Conservation (phyloP, 805 yeast species). For the Kuraishia ogatae region DNA sequence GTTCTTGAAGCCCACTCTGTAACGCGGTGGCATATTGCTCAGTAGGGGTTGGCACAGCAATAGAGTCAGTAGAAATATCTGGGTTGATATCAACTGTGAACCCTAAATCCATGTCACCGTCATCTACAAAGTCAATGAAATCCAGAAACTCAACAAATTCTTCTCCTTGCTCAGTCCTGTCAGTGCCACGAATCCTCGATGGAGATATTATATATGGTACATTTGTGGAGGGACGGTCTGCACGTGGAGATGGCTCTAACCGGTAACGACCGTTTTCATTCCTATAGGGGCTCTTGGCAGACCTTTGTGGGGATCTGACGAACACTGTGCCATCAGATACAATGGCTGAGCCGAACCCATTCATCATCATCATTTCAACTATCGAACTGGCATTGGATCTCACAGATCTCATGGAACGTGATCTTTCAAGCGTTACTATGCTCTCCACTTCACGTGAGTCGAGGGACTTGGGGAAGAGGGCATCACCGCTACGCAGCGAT, state of each 20-base stretch:
- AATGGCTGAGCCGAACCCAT: conserved; percentile 11
- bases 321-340: conserved; percentile 37
- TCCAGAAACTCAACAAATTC: conserved; percentile 37
- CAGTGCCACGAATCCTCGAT: conserved; percentile 22
- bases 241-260: not conserved
- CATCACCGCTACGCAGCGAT: conserved; percentile 38
- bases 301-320: conserved; percentile 16
- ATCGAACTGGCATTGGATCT: conserved; percentile 18
- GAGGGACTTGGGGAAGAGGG: conserved; percentile 63
- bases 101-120: not conserved
- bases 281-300: conserved; percentile 6
- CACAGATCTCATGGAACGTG: conserved; percentile 49
- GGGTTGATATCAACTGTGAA: not conserved
- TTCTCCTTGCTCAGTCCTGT: conserved; percentile 21
- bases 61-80: not conserved
- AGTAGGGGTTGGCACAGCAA: not conserved
- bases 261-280: not conserved
- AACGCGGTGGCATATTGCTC: not conserved
- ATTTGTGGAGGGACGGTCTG: not conserved
- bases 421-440: conserved; percentile 63
- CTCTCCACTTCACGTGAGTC: conserved; percentile 64
- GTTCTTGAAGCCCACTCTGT: not conserved
- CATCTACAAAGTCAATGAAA: conserved; percentile 35
- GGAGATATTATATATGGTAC: not conserved
- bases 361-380: conserved; percentile 14